Evolutionary conservation across 495 filamentous ascomycete genomes (phyloP).

Genomic region (Chaetomium fimeti): DNA sequence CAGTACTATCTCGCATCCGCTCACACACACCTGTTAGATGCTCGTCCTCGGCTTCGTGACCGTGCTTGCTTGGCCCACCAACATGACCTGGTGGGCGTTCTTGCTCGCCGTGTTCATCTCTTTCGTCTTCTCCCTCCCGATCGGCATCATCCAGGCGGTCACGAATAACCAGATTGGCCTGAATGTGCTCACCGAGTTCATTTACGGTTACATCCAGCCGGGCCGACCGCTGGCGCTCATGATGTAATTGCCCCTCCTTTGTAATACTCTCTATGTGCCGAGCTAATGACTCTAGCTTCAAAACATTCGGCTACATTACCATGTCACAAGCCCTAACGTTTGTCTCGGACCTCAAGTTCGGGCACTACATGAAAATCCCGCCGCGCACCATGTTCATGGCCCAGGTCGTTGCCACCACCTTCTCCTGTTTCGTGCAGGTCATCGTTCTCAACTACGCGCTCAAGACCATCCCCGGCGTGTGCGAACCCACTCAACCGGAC

Average conservation of each 20-base stretch:
- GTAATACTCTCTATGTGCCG: background rate
- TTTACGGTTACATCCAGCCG: conserved; percentile 69
- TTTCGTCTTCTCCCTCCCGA: conserved; percentile 54
- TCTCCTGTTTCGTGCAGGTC: conserved; percentile 66
- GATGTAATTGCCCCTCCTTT: conserved; percentile 41
- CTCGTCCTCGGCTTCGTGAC: conserved; percentile 61
- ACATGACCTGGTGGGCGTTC: conserved; percentile 66
- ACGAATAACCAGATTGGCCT: conserved; percentile 68
- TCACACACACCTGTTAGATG: conserved; percentile 45
- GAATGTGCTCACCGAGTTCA: conserved; percentile 69
- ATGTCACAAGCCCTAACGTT: conserved; percentile 59
- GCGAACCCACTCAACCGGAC: conserved; percentile 57
- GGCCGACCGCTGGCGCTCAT: conserved; percentile 66
- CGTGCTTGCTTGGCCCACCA: conserved; percentile 63
- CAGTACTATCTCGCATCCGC: background rate
- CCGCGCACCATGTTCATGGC: conserved; percentile 67
- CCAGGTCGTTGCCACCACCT: conserved; percentile 63
- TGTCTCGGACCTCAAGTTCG: conserved; percentile 56
- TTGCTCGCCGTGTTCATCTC: conserved; percentile 61
- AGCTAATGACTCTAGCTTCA: conserved; percentile 50
- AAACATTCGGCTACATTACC: conserved; percentile 72
- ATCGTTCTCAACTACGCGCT: conserved; percentile 65
- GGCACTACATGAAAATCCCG: conserved; percentile 71
- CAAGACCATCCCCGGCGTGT: conserved; percentile 59
- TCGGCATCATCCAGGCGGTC: conserved; percentile 61